phyloP scores from a whole-genome alignment of 2,329 filamentous ascomycete species.

The Zalaria obscura region DNA sequence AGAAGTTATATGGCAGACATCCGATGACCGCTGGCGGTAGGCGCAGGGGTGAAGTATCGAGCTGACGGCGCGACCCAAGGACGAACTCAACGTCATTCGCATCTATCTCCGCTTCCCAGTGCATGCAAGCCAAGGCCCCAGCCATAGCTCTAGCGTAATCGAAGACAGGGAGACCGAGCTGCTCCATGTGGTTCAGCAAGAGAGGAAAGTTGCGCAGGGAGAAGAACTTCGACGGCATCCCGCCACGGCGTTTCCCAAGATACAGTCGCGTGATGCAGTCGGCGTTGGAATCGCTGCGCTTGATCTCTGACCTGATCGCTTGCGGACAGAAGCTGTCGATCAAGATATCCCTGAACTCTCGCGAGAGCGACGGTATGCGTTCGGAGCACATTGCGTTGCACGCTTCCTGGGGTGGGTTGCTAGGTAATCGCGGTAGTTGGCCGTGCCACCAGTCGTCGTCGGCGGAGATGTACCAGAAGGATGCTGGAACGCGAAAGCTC shows the following conservation, averaged over 20 bases:
- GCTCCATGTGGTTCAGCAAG: slow-evolving; percentile 35
- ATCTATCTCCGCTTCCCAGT: slow-evolving; percentile 35
- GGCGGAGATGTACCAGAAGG: neutral
- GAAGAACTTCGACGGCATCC: slow-evolving; percentile 15
- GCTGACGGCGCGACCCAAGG: slow-evolving; percentile 17
- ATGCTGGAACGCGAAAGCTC: neutral
- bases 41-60: no score
- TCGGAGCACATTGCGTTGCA: slow-evolving; percentile 4
- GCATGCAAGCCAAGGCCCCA: slow-evolving; percentile 34
- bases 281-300: slow-evolving; percentile 2
- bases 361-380: slow-evolving; percentile 2
- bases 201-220: slow-evolving; percentile 36
- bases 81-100: slow-evolving; percentile 44
- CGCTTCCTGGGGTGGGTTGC: neutral
- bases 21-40: neutral
- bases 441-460: neutral
- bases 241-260: slow-evolving; percentile 24
- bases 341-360: slow-evolving; percentile 2
- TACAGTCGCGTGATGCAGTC: slow-evolving; percentile 37
- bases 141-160: slow-evolving; percentile 34
- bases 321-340: slow-evolving; percentile 6
- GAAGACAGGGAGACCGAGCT: slow-evolving; percentile 19
- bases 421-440: neutral
- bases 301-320: neutral
- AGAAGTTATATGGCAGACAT: neutral